Evolutionary conservation across 352 stramenopile genomes (phyloP), one percentile per base, ranked within the genome.

Genomic region (Peronospora tabacina): DNA sequence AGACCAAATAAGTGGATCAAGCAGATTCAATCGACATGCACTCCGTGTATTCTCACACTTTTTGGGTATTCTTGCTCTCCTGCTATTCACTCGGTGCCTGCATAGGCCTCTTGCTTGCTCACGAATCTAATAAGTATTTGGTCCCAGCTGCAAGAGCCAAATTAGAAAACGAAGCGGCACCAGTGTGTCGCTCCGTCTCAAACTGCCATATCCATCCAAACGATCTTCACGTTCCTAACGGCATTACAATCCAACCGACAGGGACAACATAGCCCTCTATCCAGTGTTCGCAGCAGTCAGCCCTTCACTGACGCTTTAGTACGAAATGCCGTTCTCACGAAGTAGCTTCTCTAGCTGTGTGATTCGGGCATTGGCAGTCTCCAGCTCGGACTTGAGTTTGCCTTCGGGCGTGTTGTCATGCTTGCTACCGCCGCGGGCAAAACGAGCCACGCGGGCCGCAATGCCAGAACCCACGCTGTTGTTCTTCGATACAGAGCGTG

Each of bases 321-420:
- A 87, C 47, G 79, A 87, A 56, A 93, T 93, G 53, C 78, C 74
- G 49, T 84, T 77, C 43, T 79, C 63, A 57, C 63, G 63, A 51
- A 90, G 72, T 66, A 88, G 80, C 54, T 83, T 84, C 55, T 94
- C 83, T 37, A 94, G 55, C 43, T 91, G 69, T 28, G 77, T 75
- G 53, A 94, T 94, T 64, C 82, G 83, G 49, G 79, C 75, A 44
- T 91, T 90, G 33, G 83, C 83, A 11, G 72, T 66, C 9, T 90
- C 75, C 40, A 94, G 54, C 13, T 92, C 79, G n/a, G 63, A 51
- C 66, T 92, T 81, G 28, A 94, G 66, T 50, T 83, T 79, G 35
- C 63, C 63, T 44, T 86, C 75, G 6, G 69, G 47, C 34, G 65
- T 69, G 36, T 65, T 70, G 40, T 74, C 65, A 32, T 45, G 42